Evolutionary conservation across 257 asterid species (phyloP), one percentile per base, ranked within the genome.

Genomic region (Solanum gandarillasii): DNA sequence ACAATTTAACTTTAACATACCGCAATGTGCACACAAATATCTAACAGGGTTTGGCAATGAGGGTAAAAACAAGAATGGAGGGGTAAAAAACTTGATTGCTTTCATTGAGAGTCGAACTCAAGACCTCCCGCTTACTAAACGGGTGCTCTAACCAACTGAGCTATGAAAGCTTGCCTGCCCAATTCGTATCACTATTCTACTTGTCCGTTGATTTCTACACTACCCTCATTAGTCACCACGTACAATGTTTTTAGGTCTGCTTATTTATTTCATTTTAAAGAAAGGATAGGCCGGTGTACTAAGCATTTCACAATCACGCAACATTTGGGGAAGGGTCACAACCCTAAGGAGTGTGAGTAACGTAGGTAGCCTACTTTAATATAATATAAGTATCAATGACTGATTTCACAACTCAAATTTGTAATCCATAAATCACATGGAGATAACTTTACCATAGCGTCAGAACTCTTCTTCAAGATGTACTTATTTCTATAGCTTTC

Each of bases 111-210:
- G 91, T 90, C 8, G 87, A 90, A 91, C 93, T 91, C 91, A 90
- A 87, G 92, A 91, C 93, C 92, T 90, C 90, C 89, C 90, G 90
- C 91, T 88, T 87, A 90, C 93, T 90, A 91, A 90, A 90, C 91
- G 88, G 91, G 91, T 91, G 92, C 92, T 88, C 91, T 91, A 91
- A 91, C 93, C 93, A 91, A 68, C 81, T 73, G 29, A 73, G 81
- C 83, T 74, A 74, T 21, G 52, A 74, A 36, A 74, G 52, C 52
- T 74, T 5, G 11, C 5, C 12, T 11, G 0, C 1, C 31, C 9
- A 0, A 0, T 5, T 0, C 0, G 0, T 5, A 5, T 34, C 48
- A 0, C 9, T 5, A 2, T 4, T 1, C 0, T 8, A 5, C 0
- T 35, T 35, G 0, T 5, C 1, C 3, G 0, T 10, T 21, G 0